Base-by-base conservation (phyloP, 495 filamentous ascomycete species). In the Aspergillus cavernicola region DNA sequence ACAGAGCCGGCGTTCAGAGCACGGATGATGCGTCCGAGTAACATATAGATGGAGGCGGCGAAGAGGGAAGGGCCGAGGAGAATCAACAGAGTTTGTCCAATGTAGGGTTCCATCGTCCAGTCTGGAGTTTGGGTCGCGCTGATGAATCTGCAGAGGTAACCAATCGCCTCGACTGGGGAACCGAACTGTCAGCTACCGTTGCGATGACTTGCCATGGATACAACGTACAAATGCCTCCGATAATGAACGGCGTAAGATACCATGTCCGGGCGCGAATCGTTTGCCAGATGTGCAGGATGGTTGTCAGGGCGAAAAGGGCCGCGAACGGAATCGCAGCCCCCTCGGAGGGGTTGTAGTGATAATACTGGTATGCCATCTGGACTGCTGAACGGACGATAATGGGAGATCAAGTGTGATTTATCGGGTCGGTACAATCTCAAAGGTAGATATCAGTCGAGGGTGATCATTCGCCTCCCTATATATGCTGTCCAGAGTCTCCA, bases 11-110 rank as follows among this genome's bases (percentile, higher is more conserved):
- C 79, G 15, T 75, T 60, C 3, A 76, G 61, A 7, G 69, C 46
- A 4, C 56, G 64, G 38, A 81, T 77, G 20, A 81, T 50, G 0
- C 77, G 68, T 0, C 73, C 80, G 15, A 83, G 77, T 16, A 75
- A 59, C 78, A 82, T 82, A 61, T 82, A 83, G 26, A 83, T 73
- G 0, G 77, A 79, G 4, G 80, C 78, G 0, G 78, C 74, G 46
- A 72, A 71, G 11, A 79, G 60, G 0, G 73, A 69, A 6, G 55
- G 56, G 1, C 65, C 65, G 16, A 71, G 45, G 12, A 64, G 57
- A 8, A 71, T 50, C 38, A 71, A 49, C 19, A 73, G 41, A 26
- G 60, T 62, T 36, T 73, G 66, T 29, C 68, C 55, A 26, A 70
- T 60, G 41, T 66, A 69, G 12, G 57, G 60, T 6, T 52, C 48